phyloP scores from a whole-genome alignment of 352 stramenopile species.

The Phytophthora tubulina region DNA sequence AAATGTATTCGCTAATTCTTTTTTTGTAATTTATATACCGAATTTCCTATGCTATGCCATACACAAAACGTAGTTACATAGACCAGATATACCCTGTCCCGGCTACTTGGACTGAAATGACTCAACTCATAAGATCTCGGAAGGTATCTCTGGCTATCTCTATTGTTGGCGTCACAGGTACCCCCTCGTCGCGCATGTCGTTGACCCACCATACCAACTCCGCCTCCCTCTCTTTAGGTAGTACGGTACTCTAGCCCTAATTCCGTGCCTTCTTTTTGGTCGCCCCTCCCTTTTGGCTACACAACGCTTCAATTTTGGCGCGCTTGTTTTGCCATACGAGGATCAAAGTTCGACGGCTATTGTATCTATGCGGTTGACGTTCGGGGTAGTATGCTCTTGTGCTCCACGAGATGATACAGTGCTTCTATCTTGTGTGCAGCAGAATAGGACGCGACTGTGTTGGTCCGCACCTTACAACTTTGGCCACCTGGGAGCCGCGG shows the following conservation, averaged over 20 bases:
- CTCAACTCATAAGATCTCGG: too few species aligned
- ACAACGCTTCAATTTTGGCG: not conserved
- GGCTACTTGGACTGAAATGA: too few species aligned
- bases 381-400: too few species aligned
- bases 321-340: not conserved
- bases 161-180: conserved; percentile 5
- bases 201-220: not conserved
- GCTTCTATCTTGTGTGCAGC: too few species aligned
- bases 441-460: too few species aligned
- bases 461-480: too few species aligned
- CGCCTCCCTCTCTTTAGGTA: not conserved
- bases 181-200: conserved; percentile 1
- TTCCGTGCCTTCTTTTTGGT: not conserved
- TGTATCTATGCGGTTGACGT: not conserved
- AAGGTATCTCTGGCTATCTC: not conserved
- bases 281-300: not conserved
- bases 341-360: not conserved
- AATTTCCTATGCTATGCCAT: not conserved
- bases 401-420: too few species aligned
- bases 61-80: not conserved
- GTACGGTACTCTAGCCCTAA: not conserved
- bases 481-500: too few species aligned
- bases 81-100: too few species aligned
- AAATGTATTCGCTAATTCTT: too few species aligned
- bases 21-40: too few species aligned